Conservation (phyloP, 2,329 filamentous ascomycete genomes). For the Stromatinia cepivora region DNA sequence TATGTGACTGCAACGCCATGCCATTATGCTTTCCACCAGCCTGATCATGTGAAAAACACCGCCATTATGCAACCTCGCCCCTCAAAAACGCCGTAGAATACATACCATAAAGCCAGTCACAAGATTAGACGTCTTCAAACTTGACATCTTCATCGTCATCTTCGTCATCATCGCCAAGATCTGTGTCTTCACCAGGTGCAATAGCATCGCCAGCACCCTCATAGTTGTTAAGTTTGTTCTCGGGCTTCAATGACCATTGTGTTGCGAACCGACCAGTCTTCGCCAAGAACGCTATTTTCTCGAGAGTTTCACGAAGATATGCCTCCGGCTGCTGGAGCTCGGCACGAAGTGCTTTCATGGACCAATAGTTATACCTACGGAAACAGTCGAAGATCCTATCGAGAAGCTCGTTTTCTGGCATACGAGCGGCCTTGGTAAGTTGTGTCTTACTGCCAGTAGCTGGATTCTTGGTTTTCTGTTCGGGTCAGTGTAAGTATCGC, state of each 20-base stretch:
- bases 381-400: slow-evolving; percentile 84
- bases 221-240: slow-evolving; percentile 60
- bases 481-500: slow-evolving; percentile 16
- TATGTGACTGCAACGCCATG: slow-evolving; percentile 18
- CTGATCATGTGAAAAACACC: slow-evolving; percentile 9
- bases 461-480: slow-evolving; percentile 52
- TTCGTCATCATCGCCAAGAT: slow-evolving; percentile 55
- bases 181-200: slow-evolving; percentile 49
- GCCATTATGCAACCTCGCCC: slow-evolving; percentile 10
- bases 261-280: slow-evolving; percentile 83
- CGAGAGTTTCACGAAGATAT: slow-evolving; percentile 84
- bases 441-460: slow-evolving; percentile 62
- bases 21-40: slow-evolving; percentile 19
- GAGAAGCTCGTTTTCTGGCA: slow-evolving; percentile 83
- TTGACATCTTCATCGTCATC: slow-evolving; percentile 68
- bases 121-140: slow-evolving; percentile 70
- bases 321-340: slow-evolving; percentile 83
- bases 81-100: slow-evolving; percentile 19
- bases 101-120: not conserved
- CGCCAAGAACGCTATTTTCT: slow-evolving; percentile 79
- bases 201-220: slow-evolving; percentile 54
- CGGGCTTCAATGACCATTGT: slow-evolving; percentile 76
- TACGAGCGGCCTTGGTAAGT: slow-evolving; percentile 85
- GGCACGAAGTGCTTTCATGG: slow-evolving; percentile 81
- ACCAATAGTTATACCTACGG: slow-evolving; percentile 86